Base-by-base conservation (phyloP, 495 filamentous ascomycete genomes). In the Thermothielavioides terrestris region DNA sequence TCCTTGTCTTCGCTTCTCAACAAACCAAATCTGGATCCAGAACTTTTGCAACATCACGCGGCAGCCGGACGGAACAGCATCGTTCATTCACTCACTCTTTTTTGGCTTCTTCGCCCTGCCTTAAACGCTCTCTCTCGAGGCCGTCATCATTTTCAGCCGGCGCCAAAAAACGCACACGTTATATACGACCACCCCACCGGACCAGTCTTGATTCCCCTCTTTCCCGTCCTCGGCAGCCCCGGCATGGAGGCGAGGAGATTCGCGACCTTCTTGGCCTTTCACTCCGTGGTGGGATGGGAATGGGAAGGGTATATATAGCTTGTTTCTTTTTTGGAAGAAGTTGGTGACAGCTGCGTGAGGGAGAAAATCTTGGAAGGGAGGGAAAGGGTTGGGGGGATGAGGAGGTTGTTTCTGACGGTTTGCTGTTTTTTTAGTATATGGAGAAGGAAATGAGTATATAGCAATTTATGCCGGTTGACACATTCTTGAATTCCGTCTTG, bases 201-300 rank as follows among this genome's bases (percentile, higher is more conserved):
- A n/a, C n/a, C n/a, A n/a, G n/a, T n/a, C n/a, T n/a, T n/a, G n/a
- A n/a, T 10, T 5, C 6, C 21, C 27, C 3, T 9, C 23, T 34
- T 15, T 25, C 10, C 37, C 8, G 0, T 9, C n/a, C n/a, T n/a
- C n/a, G n/a, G n/a, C n/a, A n/a, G n/a, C n/a, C n/a, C n/a, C n/a
- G n/a, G n/a, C n/a, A 32, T 22, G 26, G n/a, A 6, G 31, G 30
- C n/a, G 20, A 20, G 52, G 18, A 42, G 40, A 43, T 26, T 44
- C 46, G 52, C 46, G 52, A 49, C 52, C 46, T 54, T 22, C 51
- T 43, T 49, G 30, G 26, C 15, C 30, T 48, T 31, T n/a, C 25
- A n/a, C 9, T 39, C 17, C 4, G n/a, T 9, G 35, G 45, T 17
- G 17, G 34, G 34, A n/a, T n/a, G 32, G 17, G 32, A 9, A 22